Evolutionary conservation across 305 asterid genomes (phyloP), one percentile per base, ranked within the genome.

Genomic region (Fraxinus platypoda): DNA sequence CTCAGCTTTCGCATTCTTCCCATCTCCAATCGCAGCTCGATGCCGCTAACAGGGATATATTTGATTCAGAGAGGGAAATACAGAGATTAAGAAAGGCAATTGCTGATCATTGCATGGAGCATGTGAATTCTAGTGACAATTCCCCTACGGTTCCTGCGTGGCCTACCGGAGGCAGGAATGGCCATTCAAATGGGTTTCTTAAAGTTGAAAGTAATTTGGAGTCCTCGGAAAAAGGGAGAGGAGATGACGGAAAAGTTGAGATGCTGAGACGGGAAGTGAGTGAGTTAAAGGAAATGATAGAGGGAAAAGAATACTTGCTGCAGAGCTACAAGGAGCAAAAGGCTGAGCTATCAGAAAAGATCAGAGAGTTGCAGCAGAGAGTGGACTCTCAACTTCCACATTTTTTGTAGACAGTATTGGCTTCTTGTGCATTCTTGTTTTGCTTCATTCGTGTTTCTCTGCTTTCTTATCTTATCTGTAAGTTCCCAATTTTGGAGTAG

Each of bases 281-380:
- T 3, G 99, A 95, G 86, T 84, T 95, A 88, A 95, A 87, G 84
- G 98, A 95, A 83, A 82, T 94, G 85, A 91, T 91, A 6, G 94
- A 93, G 2, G 98, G 98, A 79, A 95, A 94, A 81, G 95, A 95
- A 82, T 95, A 93, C 87, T 87, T 94, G 87, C 84, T 95, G 85
- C 94, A 88, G 80, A 95, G 88, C 89, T 95, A 95, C 87, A 94
- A 95, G 90, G 98, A 91, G 87, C 99, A 95, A 82, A 95, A 90
- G 78, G 77, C 86, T 8, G 98, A 95, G 93, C 95, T 95, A 77
- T 90, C 99, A 1, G 9, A 86, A 81, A 94, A 93, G 92, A 83
- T 95, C 84, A 91, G 88, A 87, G 98, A 95, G 81, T 80, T 94
- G 88, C 99, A 95, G 86, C 91, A 89, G 82, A 90, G 94, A 88